Evolutionary conservation across 306 rosid genomes (phyloP).

Genomic region (Mucuna pruriens): DNA sequence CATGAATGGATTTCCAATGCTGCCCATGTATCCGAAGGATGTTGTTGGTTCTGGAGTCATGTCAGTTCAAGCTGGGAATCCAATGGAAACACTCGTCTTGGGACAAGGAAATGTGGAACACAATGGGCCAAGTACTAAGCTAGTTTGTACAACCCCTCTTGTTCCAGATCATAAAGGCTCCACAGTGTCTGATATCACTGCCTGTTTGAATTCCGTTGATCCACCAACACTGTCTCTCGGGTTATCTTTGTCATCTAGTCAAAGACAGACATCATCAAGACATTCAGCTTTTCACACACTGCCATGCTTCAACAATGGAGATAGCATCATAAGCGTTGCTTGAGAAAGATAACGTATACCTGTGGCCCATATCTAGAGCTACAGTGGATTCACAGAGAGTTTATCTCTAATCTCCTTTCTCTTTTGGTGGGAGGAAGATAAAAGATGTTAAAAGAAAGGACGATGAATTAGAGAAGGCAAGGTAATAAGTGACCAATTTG

Average conservation of each 20-base stretch:
- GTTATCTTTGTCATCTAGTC: slow-evolving; percentile 62
- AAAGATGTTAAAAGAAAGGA: slow-evolving; percentile 16
- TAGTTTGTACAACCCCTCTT: slow-evolving; percentile 38
- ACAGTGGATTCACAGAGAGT: slow-evolving; percentile 33
- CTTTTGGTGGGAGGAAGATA: slow-evolving; percentile 6
- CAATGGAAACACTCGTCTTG: slow-evolving; percentile 45
- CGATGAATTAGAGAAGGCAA: slow-evolving; percentile 28
- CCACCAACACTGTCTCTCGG: slow-evolving; percentile 60
- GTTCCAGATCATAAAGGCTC: slow-evolving; percentile 42
- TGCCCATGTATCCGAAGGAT: slow-evolving; percentile 45
- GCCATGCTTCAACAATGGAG: slow-evolving; percentile 63
- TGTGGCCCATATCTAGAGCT: slow-evolving; percentile 40
- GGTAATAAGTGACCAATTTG: slow-evolving; percentile 46
- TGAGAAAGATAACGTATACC: slow-evolving; percentile 40
- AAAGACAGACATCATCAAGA: slow-evolving; percentile 52
- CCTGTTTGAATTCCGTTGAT: slow-evolving; percentile 47
- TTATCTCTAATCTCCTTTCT: not conserved
- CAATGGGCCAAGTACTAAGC: slow-evolving; percentile 37
- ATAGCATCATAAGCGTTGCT: slow-evolving; percentile 64
- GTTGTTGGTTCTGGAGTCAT: slow-evolving; percentile 40
- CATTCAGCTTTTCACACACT: slow-evolving; percentile 57
- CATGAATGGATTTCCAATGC: slow-evolving; percentile 49
- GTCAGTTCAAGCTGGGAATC: slow-evolving; percentile 51
- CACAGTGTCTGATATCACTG: slow-evolving; percentile 36
- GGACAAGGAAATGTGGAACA: slow-evolving; percentile 49